Base-by-base conservation (phyloP, 2,329 filamentous ascomycete species). In the Paracoccidioides lutzii region DNA sequence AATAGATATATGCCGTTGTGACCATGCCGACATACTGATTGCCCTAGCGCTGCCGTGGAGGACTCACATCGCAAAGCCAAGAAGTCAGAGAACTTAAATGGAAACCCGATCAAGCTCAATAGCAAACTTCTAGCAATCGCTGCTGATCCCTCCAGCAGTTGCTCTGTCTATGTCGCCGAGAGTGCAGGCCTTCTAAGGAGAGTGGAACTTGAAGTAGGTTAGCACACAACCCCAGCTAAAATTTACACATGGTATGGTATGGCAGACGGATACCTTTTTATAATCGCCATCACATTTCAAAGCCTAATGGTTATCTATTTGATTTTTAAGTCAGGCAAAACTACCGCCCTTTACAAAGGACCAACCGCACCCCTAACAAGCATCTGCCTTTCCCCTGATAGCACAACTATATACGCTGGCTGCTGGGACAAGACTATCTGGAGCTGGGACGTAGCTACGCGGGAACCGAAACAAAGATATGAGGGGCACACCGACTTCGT, bases 361-460 rank as follows among this genome's bases (percentile, higher is more conserved):
- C 88, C 90, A 15, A 80, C 79, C 48, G 85, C 88, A 3, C 93
- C 93, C 1, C 76, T 95, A 8, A 91, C 88, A 8, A 87, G 85
- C 61, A 71, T 95, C 33, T 82, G 86, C 14, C 75, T 88, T 40
- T 83, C 82, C 12, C 68, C 75, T 3, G 73, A 73, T 32, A 76
- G 75, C 58, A 85, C 78, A 1, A 67, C 96, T 9, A 54, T 73
- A 32, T 96, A 89, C 69, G 89, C 89, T 30, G 91, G 90, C 38
- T 93, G 85, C 57, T 98, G 93, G 93, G 91, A 98, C 73, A 95
- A 95, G 73, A 79, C 82, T 22, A 80, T 97, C 57, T 95, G 90
- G 84, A 87, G 85, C 37, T 96, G 89, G 87, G 78, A 87, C 63
- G 73, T 85, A 37, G 73, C 77, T 15, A 81, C 81, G 3, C 76